Evolutionary conservation across 1,284 basidiomycete genomes (phyloP).

Genomic region (Cutaneotrichosporon sp.): DNA sequence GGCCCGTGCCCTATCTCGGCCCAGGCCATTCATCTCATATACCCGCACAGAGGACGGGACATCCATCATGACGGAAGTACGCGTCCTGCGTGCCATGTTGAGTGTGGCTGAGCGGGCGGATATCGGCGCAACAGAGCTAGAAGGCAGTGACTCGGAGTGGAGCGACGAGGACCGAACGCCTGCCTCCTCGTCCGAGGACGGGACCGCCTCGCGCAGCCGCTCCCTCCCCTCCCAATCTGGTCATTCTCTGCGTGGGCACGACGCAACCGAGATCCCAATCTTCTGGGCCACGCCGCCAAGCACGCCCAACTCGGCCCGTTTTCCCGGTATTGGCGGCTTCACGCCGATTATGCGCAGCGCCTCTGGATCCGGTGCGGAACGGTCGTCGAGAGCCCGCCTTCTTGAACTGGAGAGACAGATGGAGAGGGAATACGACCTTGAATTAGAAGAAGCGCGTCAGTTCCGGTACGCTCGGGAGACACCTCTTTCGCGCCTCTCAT

Average conservation of each 20-base stretch:
- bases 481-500: neutral
- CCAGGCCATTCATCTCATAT: constrained; percentile 45
- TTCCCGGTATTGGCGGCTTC: neutral
- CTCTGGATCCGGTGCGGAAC: constrained; percentile 3
- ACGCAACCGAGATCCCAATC: constrained; percentile 5
- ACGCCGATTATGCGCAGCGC: constrained; percentile 6
- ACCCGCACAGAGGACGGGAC: constrained; percentile 46
- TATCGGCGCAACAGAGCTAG: constrained; percentile 28
- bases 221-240: neutral
- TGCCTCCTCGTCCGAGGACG: constrained; percentile 1
- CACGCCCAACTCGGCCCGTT: constrained; percentile 6
- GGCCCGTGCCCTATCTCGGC: neutral
- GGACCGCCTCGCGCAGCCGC: neutral
- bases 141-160: constrained; percentile 20
- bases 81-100: constrained; percentile 37
- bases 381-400: neutral
- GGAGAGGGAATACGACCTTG: neutral
- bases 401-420: constrained; percentile 4
- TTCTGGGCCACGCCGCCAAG: constrained; percentile 14
- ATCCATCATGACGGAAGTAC: constrained; percentile 42
- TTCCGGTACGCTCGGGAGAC: neutral
- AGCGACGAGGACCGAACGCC: constrained; percentile 10
- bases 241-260: neutral
- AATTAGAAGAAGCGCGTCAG: neutral
- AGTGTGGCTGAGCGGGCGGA: constrained; percentile 17